These are phyloP conservation scores for Pleurotus ostreatus DNA, from an alignment of 768 basidiomycete species.

Conservation along the genomic window DNA sequence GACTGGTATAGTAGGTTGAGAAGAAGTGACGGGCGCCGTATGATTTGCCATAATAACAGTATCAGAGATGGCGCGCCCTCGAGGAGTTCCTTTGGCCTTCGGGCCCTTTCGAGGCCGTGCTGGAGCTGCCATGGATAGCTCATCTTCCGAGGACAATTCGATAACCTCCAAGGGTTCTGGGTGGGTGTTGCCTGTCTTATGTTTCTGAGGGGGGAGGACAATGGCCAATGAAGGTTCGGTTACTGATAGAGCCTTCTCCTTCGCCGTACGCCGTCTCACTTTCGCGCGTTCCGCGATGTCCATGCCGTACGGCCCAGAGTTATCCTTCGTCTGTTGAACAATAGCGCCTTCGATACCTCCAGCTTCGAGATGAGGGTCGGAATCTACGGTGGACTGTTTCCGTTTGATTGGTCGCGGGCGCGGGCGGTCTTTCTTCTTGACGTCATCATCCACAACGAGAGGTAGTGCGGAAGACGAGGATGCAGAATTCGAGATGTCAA, in stretches of 20 bases:
- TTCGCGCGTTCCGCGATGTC: conserved; percentile 59
- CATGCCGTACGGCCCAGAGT: conserved; percentile 16
- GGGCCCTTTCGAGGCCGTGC: conserved; percentile 13
- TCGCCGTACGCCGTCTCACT: conserved; percentile 39
- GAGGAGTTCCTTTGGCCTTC: conserved; percentile 18
- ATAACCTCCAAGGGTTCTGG: conserved; percentile 29
- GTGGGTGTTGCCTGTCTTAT: background rate
- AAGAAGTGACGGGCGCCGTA: conserved; percentile 12
- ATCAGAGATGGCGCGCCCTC: too few species aligned
- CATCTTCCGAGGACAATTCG: conserved; percentile 41
- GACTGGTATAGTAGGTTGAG: conserved; percentile 18
- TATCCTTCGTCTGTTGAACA: too few species aligned
- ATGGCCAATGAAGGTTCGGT: background rate
- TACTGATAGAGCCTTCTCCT: conserved; percentile 1
- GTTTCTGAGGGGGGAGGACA: background rate
- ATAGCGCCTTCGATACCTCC: too few species aligned
- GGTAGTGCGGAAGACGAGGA: background rate
- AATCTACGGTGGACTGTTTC: background rate
- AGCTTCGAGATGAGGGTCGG: background rate
- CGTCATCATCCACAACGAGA: background rate
- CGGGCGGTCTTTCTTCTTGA: conserved; percentile 1
- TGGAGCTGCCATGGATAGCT: conserved; percentile 23
- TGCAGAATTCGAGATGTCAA: background rate
- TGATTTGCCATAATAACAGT: conserved; percentile 13
- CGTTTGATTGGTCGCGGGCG: background rate